Evolutionary conservation across 495 filamentous ascomycete species (phyloP), one percentile per base, ranked within the genome.

Genomic region (Schizothecium vesticola): DNA sequence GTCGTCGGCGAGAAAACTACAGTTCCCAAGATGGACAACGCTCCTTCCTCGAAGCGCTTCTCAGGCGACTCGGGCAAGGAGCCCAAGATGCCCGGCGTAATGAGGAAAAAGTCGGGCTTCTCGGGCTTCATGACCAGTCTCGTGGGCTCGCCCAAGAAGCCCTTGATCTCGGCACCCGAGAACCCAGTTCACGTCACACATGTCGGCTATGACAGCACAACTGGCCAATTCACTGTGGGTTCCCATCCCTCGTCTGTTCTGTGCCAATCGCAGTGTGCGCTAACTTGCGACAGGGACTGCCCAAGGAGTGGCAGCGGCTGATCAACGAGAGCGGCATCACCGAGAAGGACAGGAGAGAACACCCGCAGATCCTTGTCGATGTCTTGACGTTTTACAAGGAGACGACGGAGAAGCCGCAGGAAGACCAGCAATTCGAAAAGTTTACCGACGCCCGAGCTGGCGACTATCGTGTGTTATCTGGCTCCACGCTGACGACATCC

Each of bases 111-210:
- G 82, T 90, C 91, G 60, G 92, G 92, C 65, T 96, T 99, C 75
- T 97, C 94, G 3, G 93, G 90, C 72, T 96, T 98, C 75, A 89
- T 99, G 86, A 97, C 89, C 74, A 94, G 90, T 79, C 85, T 97
- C 78, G 86, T 98, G 59, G 93, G 95, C 43, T 94, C 92, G 26
- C 95, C 91, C 56, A 90, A 93, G 71, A 91, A 91, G 69, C 90
- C 95, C 36, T 90, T 96, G 74, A 98, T 99, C 69, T 98, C 95
- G 7, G 90, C 92, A 10, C 95, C 95, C 56, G 93, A 97, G 78
- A 97, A 99, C 75, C 96, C 96, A 12, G 93, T 98, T 28, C 95
- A 99, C 77, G 90, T 99, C 64, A 99, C 96, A 57, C 95, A 99
- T 76, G 95, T 99, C 65, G 94, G 96, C 61, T 97, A 97, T 77